A percentile compares a stretch with the other conserved stretches of the same genome.
phyloP scores from a whole-genome alignment of 2,329 filamentous ascomycete species.

The Sarocladium strictum region DNA sequence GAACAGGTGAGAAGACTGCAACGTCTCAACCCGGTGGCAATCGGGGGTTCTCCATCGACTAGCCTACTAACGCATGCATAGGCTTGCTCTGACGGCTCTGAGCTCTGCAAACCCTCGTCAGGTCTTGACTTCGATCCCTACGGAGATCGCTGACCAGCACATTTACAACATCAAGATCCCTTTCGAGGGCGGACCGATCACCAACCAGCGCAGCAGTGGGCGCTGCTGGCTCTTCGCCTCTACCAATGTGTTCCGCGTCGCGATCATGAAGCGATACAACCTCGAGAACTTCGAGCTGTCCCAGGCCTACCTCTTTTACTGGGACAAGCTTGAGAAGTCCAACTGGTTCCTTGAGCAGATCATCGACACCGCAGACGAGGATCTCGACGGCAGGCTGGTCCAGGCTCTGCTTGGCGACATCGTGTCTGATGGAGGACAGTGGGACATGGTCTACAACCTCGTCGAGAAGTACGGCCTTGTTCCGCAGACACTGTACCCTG shows the following conservation, averaged over 20 bases:
- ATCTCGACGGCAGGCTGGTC: constrained; percentile 67
- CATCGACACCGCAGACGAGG: constrained; percentile 64
- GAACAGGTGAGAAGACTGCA: constrained; percentile 44
- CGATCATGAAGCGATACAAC: constrained; percentile 76
- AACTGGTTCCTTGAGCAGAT: constrained; percentile 87
- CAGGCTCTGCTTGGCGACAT: constrained; percentile 63
- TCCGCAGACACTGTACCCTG: constrained; percentile 74
- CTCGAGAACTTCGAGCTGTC: constrained; percentile 78
- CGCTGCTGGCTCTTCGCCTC: constrained; percentile 90
- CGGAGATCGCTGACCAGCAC: constrained; percentile 65
- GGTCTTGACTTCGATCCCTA: constrained; percentile 58
- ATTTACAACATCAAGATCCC: constrained; percentile 81
- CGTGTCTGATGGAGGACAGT: constrained; percentile 78
- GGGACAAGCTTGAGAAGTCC: constrained; percentile 88
- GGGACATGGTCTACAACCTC: constrained; percentile 87
- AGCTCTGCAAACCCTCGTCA: constrained; percentile 59
- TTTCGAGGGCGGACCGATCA: constrained; percentile 74
- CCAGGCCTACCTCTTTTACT: constrained; percentile 85
- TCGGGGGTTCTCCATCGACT: too few species aligned
- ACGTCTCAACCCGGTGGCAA: background rate
- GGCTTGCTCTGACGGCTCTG: constrained; percentile 70
- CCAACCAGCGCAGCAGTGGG: constrained; percentile 75
- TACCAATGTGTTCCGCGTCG: constrained; percentile 88
- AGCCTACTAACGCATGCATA: constrained; percentile 22
- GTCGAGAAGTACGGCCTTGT: constrained; percentile 86